Evolutionary conservation across 2,329 filamentous ascomycete genomes (phyloP), one percentile per base, ranked within the genome.

Genomic region (Penicillium psychrosexuale): DNA sequence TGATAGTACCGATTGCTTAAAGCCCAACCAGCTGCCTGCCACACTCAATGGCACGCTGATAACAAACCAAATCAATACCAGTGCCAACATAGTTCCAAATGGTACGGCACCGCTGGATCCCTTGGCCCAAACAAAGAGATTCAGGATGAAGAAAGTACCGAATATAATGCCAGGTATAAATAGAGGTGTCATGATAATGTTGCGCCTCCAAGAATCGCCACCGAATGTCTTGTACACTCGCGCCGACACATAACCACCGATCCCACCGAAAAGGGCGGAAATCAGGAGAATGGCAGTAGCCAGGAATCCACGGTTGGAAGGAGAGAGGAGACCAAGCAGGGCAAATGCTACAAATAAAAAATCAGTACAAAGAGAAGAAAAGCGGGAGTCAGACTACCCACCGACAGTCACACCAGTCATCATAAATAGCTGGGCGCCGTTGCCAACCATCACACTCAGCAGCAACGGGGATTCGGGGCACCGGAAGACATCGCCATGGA

Each of bases 401-500:
- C 79, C 73, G 66, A 99, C 96, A 45, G 94, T 97, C 69, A 92
- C 86, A 31, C 91, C 94, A 2, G 92, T 90, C 93, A 99, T 99
- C 72, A 96, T 91, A 73, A 99, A 97, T 3, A 99, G 84, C 75
- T 99, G 94, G 11, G 90, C 91, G 58, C 94, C 94, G 69, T 95
- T 97, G 55, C 94, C 94, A 39, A 97, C 82, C 60, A 99, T 82
- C 7, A 99, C 81, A 53, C 92, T 92, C 19, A 99, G 82, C 13
- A 97, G 79, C 28, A 99, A 81, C 1, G 92, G 89, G 57, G 89
- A 86, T 61, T 87, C 84, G 3, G 94, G 94, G 11, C 88, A 86
- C 53, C 94, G 88, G 82, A 99, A 99, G 31, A 97, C 93, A 72
- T 99, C 94, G 51, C 94, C 94, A 67, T 99, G 94, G 0, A 99